Evolutionary conservation across 2,329 filamentous ascomycete genomes (phyloP).

Genomic region (Sclerotinia trifoliorum): DNA sequence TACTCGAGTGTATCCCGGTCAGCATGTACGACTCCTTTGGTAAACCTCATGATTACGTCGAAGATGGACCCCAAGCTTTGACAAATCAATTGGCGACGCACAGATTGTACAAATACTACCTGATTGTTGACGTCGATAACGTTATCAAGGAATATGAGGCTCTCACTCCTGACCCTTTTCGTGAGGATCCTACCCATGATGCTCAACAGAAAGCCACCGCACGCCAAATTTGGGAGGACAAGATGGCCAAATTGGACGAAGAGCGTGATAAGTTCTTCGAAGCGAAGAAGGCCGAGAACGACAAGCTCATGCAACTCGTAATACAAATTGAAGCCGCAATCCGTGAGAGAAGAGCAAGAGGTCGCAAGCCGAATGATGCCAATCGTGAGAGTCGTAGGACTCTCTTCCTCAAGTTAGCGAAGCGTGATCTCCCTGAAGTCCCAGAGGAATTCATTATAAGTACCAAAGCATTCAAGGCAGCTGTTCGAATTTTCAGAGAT

Average conservation of each 20-base stretch:
- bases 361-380: slow-evolving; percentile 33
- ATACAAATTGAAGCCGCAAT: slow-evolving; percentile 35
- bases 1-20: slow-evolving; percentile 38
- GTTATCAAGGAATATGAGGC: slow-evolving; percentile 36
- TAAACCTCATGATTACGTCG: slow-evolving; percentile 38
- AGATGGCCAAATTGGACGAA: slow-evolving; percentile 31
- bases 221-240: slow-evolving; percentile 28
- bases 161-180: slow-evolving; percentile 32
- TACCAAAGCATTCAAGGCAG: slow-evolving; percentile 35
- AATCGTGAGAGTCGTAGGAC: slow-evolving; percentile 34
- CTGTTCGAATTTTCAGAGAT: slow-evolving; percentile 38
- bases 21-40: slow-evolving; percentile 39
- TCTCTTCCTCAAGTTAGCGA: slow-evolving; percentile 34
- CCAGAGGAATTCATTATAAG: slow-evolving; percentile 32
- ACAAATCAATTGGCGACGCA: slow-evolving; percentile 21
- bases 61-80: slow-evolving; percentile 23
- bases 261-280: slow-evolving; percentile 34
- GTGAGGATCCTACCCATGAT: slow-evolving; percentile 33
- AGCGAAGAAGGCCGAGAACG: slow-evolving; percentile 33
- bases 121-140: slow-evolving; percentile 31
- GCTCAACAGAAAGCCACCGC: slow-evolving; percentile 32
- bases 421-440: slow-evolving; percentile 35
- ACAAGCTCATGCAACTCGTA: slow-evolving; percentile 36
- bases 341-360: slow-evolving; percentile 29
- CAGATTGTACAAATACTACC: slow-evolving; percentile 37